Evolutionary conservation across 331 rosid species (phyloP).

Genomic region (Quercus phellos): DNA sequence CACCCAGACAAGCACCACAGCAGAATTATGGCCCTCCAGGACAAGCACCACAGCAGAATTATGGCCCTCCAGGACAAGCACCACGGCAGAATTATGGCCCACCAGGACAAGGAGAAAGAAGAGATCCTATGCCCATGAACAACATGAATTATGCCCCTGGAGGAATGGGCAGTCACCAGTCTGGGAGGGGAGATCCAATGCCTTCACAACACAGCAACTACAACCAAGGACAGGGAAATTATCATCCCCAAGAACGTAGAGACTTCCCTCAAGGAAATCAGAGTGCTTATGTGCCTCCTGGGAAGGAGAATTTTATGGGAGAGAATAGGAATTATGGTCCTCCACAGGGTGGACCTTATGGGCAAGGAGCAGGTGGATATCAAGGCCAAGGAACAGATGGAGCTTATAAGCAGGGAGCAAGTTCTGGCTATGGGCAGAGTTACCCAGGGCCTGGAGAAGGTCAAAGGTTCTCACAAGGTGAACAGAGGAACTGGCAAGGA

Average conservation of each 20-base stretch:
- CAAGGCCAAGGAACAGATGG: no score
- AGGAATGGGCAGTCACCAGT: constrained; percentile 34
- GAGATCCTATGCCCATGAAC: constrained; percentile 34
- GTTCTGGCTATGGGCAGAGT: constrained; percentile 20
- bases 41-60: constrained; percentile 29
- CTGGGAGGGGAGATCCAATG: constrained; percentile 21
- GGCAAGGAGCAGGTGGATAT: no score
- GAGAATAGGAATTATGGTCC: constrained; percentile 27
- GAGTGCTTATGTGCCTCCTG: constrained; percentile 39
- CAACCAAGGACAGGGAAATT: constrained; percentile 43
- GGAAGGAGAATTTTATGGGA: constrained; percentile 41
- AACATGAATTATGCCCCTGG: constrained; percentile 19
- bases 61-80: not conserved
- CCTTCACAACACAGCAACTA: constrained; percentile 39
- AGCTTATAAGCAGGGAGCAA: constrained; percentile 16
- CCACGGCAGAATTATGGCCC: constrained; percentile 42
- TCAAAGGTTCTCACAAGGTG: constrained; percentile 24
- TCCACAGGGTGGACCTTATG: no score
- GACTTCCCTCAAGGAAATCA: constrained; percentile 47
- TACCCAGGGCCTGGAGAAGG: constrained; percentile 24
- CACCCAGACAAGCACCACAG: constrained; percentile 5
- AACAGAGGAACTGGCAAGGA: constrained; percentile 24
- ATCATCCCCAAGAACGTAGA: constrained; percentile 31
- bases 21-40: constrained; percentile 9
- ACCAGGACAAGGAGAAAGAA: constrained; percentile 48